A percentile compares a stretch with the other conserved stretches of the same genome.
These are phyloP conservation scores for Staphylotrichum longicolle DNA, from an alignment of 495 filamentous ascomycete species.

Conservation along the genomic window DNA sequence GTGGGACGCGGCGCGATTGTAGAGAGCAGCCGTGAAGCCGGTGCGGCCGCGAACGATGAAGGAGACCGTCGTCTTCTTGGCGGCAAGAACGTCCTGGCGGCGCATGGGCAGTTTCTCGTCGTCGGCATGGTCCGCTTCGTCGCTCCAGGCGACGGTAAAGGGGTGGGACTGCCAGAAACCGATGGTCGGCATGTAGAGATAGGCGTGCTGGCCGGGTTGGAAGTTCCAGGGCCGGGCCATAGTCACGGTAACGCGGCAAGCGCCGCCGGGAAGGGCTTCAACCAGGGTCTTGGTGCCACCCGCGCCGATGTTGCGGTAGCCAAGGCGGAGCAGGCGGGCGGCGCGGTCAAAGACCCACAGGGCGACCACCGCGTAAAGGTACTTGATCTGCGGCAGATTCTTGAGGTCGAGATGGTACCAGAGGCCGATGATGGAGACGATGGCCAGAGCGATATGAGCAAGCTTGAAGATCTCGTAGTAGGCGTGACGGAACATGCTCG, in stretches of 20 bases:
- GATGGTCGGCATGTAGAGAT: conserved; percentile 74
- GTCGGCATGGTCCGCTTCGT: conserved; percentile 49
- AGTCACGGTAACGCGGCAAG: conserved; percentile 68
- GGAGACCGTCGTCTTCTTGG: conserved; percentile 64
- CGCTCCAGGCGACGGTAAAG: conserved; percentile 65
- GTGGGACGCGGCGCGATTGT: conserved; percentile 60
- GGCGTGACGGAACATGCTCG: conserved; percentile 77
- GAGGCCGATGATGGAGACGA: conserved; percentile 62
- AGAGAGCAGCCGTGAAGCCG: conserved; percentile 78
- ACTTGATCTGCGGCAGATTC: conserved; percentile 58
- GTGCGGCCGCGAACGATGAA: conserved; percentile 76
- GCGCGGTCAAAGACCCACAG: conserved; percentile 67
- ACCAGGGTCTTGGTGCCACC: conserved; percentile 57
- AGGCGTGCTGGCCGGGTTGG: conserved; percentile 75
- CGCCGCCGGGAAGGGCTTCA: conserved; percentile 63
- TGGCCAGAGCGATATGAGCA: conserved; percentile 68
- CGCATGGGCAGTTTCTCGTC: conserved; percentile 54
- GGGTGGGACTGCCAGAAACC: conserved; percentile 69
- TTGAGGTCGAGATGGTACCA: conserved; percentile 67
- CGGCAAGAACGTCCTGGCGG: conserved; percentile 55
- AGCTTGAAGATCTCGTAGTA: conserved; percentile 86
- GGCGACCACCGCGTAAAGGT: conserved; percentile 57
- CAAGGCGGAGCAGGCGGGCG: conserved; percentile 51
- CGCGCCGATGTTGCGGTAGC: conserved; percentile 68
- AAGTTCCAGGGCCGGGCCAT: conserved; percentile 74